A percentile compares a stretch with the other conserved stretches of the same genome.
Conservation (phyloP, 257 asterid species). For the Orobanche coerulescens region DNA sequence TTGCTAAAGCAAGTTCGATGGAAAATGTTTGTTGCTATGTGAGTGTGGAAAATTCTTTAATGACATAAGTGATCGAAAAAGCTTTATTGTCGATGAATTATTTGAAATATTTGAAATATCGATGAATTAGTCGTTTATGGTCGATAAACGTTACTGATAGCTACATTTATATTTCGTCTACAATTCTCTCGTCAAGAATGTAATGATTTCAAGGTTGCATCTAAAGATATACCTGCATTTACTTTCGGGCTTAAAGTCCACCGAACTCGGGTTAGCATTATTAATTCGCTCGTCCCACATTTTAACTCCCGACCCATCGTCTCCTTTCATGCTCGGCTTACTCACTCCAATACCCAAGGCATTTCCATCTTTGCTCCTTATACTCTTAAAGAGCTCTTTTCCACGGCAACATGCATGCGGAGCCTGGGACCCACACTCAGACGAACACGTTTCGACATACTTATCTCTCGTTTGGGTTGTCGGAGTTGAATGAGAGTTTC, state of each 20-base stretch:
- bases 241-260: slow-evolving; percentile 25
- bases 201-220: slow-evolving; percentile 15
- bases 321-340: slow-evolving; percentile 21
- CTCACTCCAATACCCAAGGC: slow-evolving; percentile 38
- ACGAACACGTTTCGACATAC: slow-evolving; percentile 42
- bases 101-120: too few species aligned
- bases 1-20: too few species aligned
- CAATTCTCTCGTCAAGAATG: too few species aligned
- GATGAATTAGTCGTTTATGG: too few species aligned
- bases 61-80: too few species aligned
- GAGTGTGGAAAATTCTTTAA: too few species aligned
- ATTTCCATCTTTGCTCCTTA: slow-evolving; percentile 56
- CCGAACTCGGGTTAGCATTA: slow-evolving; percentile 22
- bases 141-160: too few species aligned
- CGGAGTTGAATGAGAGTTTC: slow-evolving; percentile 33
- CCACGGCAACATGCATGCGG: slow-evolving; percentile 47
- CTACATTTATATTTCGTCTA: too few species aligned
- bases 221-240: slow-evolving; percentile 29
- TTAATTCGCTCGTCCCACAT: slow-evolving; percentile 22
- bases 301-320: slow-evolving; percentile 21
- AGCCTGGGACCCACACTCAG: slow-evolving; percentile 49
- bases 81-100: too few species aligned
- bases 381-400: slow-evolving; percentile 37
- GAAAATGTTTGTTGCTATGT: too few species aligned
- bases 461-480: slow-evolving; percentile 37